Evolutionary conservation across 768 basidiomycete species (phyloP).

Genomic region (Melanogaster broomeanus): DNA sequence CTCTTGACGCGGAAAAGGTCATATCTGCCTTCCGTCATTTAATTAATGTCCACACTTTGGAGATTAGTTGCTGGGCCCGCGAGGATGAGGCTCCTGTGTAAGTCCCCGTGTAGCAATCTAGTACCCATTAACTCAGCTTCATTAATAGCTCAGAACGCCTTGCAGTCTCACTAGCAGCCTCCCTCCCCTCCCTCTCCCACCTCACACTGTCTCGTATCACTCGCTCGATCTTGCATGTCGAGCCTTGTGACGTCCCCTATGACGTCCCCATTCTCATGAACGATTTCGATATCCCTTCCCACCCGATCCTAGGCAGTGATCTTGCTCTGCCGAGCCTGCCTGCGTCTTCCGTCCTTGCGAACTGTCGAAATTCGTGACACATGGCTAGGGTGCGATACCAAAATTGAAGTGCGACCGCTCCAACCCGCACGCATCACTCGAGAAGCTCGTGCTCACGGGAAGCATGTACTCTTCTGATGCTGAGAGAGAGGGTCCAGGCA

Average conservation of each 20-base stretch:
- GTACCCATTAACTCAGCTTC: conserved; percentile 1
- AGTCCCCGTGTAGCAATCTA: conserved; percentile 14
- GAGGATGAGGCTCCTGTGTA: conserved; percentile 40
- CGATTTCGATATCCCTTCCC: conserved; percentile 60
- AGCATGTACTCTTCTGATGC: conserved; percentile 29
- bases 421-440: conserved; percentile 1
- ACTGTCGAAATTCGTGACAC: conserved; percentile 69
- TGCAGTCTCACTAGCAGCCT: conserved; percentile 67
- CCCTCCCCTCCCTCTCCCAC: conserved; percentile 52
- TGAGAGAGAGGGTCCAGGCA: conserved; percentile 19
- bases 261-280: conserved; percentile 61
- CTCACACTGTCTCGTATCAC: conserved; percentile 64
- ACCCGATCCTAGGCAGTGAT: conserved; percentile 53
- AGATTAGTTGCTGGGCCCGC: conserved; percentile 27
- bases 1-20: conserved; percentile 17
- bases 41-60: conserved; percentile 14
- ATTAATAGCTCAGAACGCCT: conserved; percentile 51
- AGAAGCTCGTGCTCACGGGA: conserved; percentile 29
- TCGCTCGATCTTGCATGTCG: conserved; percentile 67
- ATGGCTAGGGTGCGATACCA: conserved; percentile 53
- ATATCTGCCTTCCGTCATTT: conserved; percentile 26
- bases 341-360: conserved; percentile 60
- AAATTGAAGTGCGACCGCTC: conserved; percentile 12
- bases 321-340: conserved; percentile 66
- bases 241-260: conserved; percentile 39